Evolutionary conservation across 2,329 filamentous ascomycete genomes (phyloP).

Genomic region (Tolypocladium paradoxum): DNA sequence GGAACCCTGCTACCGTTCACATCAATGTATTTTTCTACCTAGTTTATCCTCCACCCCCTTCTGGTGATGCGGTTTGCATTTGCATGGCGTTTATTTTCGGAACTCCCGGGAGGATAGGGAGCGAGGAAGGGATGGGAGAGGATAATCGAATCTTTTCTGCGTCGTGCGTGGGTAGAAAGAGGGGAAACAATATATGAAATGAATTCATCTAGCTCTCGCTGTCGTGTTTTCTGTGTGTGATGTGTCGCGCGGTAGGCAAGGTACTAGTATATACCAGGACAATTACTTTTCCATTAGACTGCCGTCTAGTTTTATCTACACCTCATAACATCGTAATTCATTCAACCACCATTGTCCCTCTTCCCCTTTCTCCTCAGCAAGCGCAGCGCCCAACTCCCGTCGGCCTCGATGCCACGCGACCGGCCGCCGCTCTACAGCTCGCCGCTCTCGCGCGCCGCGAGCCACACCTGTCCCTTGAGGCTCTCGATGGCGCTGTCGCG

Average conservation of each 20-base stretch:
- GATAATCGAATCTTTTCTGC: background rate
- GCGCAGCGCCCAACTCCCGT: background rate
- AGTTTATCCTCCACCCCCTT: constrained; percentile 12
- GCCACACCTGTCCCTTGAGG: constrained; percentile 44
- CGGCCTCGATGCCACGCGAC: no score
- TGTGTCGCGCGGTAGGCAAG: background rate
- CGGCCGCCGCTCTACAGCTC: constrained; percentile 11
- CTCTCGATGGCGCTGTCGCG: constrained; percentile 42
- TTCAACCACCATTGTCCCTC: constrained; percentile 3
- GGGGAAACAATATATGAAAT: background rate
- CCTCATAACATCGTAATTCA: constrained; percentile 8
- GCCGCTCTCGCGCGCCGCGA: constrained; percentile 29
- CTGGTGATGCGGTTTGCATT: constrained; percentile 28
- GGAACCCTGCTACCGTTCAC: background rate
- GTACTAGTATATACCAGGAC: no score
- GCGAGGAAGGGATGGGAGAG: constrained; percentile 12
- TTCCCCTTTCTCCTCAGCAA: background rate
- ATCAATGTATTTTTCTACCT: constrained; percentile 4
- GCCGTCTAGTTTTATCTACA: background rate
- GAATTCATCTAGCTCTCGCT: background rate
- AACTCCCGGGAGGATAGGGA: constrained; percentile 10
- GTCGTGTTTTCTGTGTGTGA: background rate
- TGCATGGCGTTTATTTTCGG: constrained; percentile 21
- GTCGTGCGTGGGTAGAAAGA: background rate
- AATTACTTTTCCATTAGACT: background rate